A percentile compares a stretch with the other conserved stretches of the same genome.
Evolutionary conservation across 306 rosid genomes (phyloP).

Genomic region (Trifolium subterraneum): DNA sequence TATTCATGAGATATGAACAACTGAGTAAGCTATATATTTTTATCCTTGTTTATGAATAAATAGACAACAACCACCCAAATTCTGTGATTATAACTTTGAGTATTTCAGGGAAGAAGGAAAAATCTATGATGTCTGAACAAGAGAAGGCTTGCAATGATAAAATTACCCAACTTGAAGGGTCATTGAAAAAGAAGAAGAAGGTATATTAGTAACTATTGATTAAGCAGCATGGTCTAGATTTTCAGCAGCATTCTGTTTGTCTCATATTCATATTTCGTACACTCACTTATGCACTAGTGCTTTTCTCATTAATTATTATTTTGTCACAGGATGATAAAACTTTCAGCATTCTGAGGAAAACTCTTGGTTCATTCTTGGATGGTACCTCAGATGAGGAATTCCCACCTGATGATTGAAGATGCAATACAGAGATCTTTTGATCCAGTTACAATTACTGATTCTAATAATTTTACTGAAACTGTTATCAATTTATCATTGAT

Average conservation of each 20-base stretch:
- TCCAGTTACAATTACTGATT: slow-evolving; percentile 14
- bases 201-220: slow-evolving; percentile 40
- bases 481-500: slow-evolving; percentile 13
- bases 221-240: slow-evolving; percentile 29
- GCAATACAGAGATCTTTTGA: slow-evolving; percentile 13
- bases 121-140: slow-evolving; percentile 67
- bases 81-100: slow-evolving; percentile 29
- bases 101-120: slow-evolving; percentile 82
- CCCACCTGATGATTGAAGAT: slow-evolving; percentile 78
- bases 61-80: not conserved
- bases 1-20: slow-evolving; percentile 80
- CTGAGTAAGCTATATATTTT: slow-evolving; percentile 62
- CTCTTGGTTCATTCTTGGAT: slow-evolving; percentile 84
- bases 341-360: slow-evolving; percentile 85
- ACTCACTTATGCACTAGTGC: not conserved
- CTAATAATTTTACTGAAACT: slow-evolving; percentile 32
- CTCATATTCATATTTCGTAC: slow-evolving; percentile 1
- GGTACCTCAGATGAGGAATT: slow-evolving; percentile 81
- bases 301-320: slow-evolving; percentile 30
- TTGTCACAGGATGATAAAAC: slow-evolving; percentile 77
- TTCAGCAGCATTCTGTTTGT: not conserved
- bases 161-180: slow-evolving; percentile 74
- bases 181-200: slow-evolving; percentile 90
- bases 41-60: not conserved
- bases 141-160: slow-evolving; percentile 76